phyloP scores from a whole-genome alignment of 2,329 filamentous ascomycete species.

The Dothideomycetes sp. region DNA sequence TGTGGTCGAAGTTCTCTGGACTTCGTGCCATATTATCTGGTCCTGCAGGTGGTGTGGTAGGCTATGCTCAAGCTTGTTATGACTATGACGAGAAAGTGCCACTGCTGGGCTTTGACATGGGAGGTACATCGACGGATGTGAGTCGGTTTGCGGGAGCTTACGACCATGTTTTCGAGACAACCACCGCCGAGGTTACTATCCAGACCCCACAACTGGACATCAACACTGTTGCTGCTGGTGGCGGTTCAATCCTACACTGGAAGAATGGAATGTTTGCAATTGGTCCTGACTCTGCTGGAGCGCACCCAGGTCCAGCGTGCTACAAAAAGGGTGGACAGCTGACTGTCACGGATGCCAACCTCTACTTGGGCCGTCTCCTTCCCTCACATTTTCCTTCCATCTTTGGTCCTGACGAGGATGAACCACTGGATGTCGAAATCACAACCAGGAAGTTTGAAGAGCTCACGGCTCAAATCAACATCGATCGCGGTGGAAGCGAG shows the following conservation, averaged over 20 bases:
- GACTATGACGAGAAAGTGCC: slow-evolving; percentile 66
- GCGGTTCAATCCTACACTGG: slow-evolving; percentile 12
- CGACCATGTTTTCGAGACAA: slow-evolving; percentile 13
- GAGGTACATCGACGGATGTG: slow-evolving; percentile 13
- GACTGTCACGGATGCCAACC: slow-evolving; percentile 23
- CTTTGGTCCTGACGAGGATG: slow-evolving; percentile 26
- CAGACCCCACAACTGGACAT: slow-evolving; percentile 14
- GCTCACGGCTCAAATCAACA: slow-evolving; percentile 32
- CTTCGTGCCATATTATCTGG: slow-evolving; percentile 72
- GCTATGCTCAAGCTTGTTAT: slow-evolving; percentile 78
- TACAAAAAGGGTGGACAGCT: slow-evolving; percentile 23
- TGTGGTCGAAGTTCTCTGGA: slow-evolving; percentile 65
- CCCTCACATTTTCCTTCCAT: slow-evolving; percentile 18
- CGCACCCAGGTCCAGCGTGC: slow-evolving; percentile 24
- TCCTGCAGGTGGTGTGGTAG: slow-evolving; percentile 76
- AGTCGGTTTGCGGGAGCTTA: slow-evolving; percentile 9
- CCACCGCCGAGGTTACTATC: slow-evolving; percentile 12
- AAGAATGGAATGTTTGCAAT: slow-evolving; percentile 14
- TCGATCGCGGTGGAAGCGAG: slow-evolving; percentile 18
- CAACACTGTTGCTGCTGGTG: slow-evolving; percentile 15
- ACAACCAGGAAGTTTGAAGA: slow-evolving; percentile 27
- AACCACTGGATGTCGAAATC: slow-evolving; percentile 5
- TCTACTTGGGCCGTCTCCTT: slow-evolving; percentile 20
- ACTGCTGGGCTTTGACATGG: slow-evolving; percentile 51
- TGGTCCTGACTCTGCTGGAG: slow-evolving; percentile 19